Evolutionary conservation across 306 rosid genomes (phyloP).

Genomic region (Pterocarpus santalinus): DNA sequence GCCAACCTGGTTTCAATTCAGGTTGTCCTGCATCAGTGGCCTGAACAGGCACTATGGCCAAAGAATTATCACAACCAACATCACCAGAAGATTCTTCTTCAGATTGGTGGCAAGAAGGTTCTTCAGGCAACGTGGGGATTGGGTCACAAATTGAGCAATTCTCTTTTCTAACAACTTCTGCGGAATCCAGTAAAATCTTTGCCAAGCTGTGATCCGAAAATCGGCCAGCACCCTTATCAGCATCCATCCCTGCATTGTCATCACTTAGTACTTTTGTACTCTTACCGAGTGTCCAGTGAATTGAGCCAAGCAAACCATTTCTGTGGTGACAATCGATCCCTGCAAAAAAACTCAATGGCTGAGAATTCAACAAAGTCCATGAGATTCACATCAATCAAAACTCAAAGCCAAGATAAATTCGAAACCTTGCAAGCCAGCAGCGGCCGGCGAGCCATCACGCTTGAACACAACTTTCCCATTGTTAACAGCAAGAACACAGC

Average conservation of each 20-base stretch:
- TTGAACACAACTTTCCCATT: slow-evolving; percentile 84
- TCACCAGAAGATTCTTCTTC: slow-evolving; percentile 54
- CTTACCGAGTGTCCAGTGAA: slow-evolving; percentile 52
- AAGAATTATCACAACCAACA: slow-evolving; percentile 54
- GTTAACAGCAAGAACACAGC: slow-evolving; percentile 77
- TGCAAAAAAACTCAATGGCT: slow-evolving; percentile 50
- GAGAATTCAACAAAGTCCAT: slow-evolving; percentile 32
- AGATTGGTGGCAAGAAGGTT: slow-evolving; percentile 50
- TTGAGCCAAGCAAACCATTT: slow-evolving; percentile 61
- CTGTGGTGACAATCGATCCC: slow-evolving; percentile 54
- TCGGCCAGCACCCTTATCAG: slow-evolving; percentile 35
- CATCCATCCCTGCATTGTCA: slow-evolving; percentile 42
- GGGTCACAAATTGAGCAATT: slow-evolving; percentile 71
- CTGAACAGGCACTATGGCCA: slow-evolving; percentile 82
- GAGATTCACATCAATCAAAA: slow-evolving; percentile 29
- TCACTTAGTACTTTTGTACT: slow-evolving; percentile 62
- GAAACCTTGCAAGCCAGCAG: slow-evolving; percentile 63
- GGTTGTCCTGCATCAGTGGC: slow-evolving; percentile 53
- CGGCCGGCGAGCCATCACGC: slow-evolving; percentile 57
- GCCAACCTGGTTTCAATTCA: slow-evolving; percentile 92
- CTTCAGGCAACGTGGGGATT: slow-evolving; percentile 33
- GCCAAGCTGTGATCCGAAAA: slow-evolving; percentile 66
- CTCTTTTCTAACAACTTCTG: slow-evolving; percentile 45
- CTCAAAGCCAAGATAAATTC: background rate
- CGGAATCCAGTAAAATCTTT: slow-evolving; percentile 53